Conservation (phyloP, 345 rosid genomes). For the Populus alba region DNA sequence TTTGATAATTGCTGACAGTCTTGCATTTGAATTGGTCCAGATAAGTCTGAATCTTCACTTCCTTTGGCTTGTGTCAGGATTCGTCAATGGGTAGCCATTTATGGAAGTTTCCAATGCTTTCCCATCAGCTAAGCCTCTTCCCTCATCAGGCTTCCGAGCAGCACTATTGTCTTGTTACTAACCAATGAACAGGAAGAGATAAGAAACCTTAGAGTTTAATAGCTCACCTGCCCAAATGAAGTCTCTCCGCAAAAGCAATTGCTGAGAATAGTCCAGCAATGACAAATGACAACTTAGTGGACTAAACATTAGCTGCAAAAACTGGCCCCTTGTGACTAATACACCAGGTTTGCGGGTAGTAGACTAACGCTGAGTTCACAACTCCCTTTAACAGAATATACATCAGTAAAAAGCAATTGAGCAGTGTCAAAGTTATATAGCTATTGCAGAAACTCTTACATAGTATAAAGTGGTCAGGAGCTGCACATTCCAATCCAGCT, state of each 20-base stretch:
- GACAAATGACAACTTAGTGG: constrained; percentile 29
- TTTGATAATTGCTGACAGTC: too few species aligned
- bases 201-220: not conserved
- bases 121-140: not conserved
- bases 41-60: too few species aligned
- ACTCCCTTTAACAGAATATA: constrained; percentile 26
- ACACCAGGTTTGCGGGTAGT: constrained; percentile 42
- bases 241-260: constrained; percentile 41
- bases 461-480: constrained; percentile 38
- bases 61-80: too few species aligned
- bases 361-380: constrained; percentile 26
- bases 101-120: constrained; percentile 7
- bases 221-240: constrained; percentile 37
- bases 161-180: not conserved
- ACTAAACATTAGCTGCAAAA: constrained; percentile 36
- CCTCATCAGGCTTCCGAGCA: not conserved
- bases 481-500: constrained; percentile 37
- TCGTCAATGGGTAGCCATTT: not conserved
- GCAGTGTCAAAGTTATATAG: not conserved
- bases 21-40: too few species aligned
- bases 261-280: constrained; percentile 41
- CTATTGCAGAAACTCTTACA: constrained; percentile 10
- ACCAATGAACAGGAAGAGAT: too few species aligned
- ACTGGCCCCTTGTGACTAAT: constrained; percentile 44
- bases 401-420: not conserved